Evolutionary conservation across 768 basidiomycete genomes (phyloP), one percentile per base, ranked within the genome.

Genomic region (Scleroderma citrinum): DNA sequence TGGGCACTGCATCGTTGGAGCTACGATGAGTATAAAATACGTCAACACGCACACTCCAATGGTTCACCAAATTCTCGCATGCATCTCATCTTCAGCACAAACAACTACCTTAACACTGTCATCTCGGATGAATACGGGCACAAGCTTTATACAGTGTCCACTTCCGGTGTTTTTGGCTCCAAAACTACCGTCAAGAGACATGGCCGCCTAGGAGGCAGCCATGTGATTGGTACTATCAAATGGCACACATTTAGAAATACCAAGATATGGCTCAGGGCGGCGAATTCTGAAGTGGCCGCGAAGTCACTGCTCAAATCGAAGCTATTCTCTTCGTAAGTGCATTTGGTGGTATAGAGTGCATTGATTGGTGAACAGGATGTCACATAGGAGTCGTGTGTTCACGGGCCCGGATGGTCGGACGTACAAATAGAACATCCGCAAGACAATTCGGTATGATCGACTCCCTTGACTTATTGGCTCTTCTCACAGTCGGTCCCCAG

Each of bases 391-490:
- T 7, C 66, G 66, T n/a, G 55, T 60, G 21, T 71, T 69, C 48
- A 47, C 50, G 31, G 70, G 66, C 5, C 67, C 60, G 0, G 68
- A 70, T 34, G 65, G 66, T 5, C 55, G 48, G 30, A 51, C 58
- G 47, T 70, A 70, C 46, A 63, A 64, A n/a, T 72, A 69, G 70
- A 58, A 57, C 12, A 51, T 71, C 3, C 57, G 59, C n/a, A 45
- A 51, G 5, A 56, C 55, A 64, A 63, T 24, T 49, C 54, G 40
- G 43, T 51, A 13, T 32, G 46, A 44, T 3, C 10, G 12, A 44
- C n/a, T n/a, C n/a, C n/a, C n/a, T n/a, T n/a, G n/a, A n/a, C n/a
- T n/a, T n/a, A n/a, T n/a, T n/a, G n/a, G n/a, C n/a, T n/a, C n/a
- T n/a, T n/a, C n/a, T n/a, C n/a, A n/a, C n/a, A n/a, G n/a, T n/a